Base-by-base conservation (phyloP, 225 moss, liverwort and hornwort species). In the Pleurozium schreberi region DNA sequence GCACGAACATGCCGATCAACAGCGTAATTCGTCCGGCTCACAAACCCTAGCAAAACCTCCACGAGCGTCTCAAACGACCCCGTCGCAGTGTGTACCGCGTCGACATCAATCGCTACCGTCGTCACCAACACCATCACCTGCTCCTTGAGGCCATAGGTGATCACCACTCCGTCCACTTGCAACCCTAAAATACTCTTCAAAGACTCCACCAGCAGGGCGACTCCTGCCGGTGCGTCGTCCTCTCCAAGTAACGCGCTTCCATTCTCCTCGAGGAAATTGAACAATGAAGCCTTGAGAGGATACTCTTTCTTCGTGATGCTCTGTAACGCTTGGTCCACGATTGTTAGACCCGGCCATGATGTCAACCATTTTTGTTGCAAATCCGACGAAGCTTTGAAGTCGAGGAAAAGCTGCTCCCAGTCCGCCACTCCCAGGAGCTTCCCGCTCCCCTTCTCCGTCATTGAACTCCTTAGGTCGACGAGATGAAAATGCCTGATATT, bases 111-210 rank as follows among this genome's bases (percentile, higher is more conserved):
- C 64, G 95, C 97, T 31, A 93, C 55, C 30, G 95, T 92, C 61
- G 97, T 95, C 52, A 95, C 95, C 96, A 95, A 96, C 90, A 96
- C 95, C 95, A 99, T 96, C 93, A 99, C 95, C 89, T 97, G 95
- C 90, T 99, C 99, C 93, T 95, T 99, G 77, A 95, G 77, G 10
- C 89, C 90, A 45, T 92, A 93, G 0, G 95, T 95, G 55, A 94
- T 89, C 53, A 91, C 88, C 62, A 86, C 90, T 40, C 94, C 95
- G 85, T 99, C 99, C 28, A 92, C 92, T 7, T 89, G 92, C 42
- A 96, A 89, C 65, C 91, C 95, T 40, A 98, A 89, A 31, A 96
- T 88, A 61, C 30, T 85, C 76, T 96, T 96, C 70, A 96, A 52
- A 25, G 93, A 89, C 28, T 97, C 97, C 52, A 99, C 90, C 53